Evolutionary conservation across 176 grass and related monocot species (phyloP), one percentile per base, ranked within the genome.

Genomic region (Eleusine coracana): DNA sequence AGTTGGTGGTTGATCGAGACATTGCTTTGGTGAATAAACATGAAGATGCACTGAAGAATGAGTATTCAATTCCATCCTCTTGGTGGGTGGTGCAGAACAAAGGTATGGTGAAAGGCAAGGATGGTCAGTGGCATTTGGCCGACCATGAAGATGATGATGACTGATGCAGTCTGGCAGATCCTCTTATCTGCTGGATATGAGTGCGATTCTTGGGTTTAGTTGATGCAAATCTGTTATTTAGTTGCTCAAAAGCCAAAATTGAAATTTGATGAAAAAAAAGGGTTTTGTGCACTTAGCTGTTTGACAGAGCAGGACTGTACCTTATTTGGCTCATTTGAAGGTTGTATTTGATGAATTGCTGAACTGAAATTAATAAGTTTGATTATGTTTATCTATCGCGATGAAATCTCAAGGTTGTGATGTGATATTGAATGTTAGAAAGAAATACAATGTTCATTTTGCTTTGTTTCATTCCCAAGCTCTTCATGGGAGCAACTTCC

Each of bases 81-180:
- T 98, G 96, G 96, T 88, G 85, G 87, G 83, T 98, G 59, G 83
- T 71, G 40, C 85, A 95, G 80, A 95, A 95, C 74, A 98, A 84
- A 56, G 72, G 83, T 84, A 95, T 98, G 92, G 82, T 88, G 77
- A 90, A 91, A 90, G 92, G 87, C 38, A 68, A 67, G 17, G 88
- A 91, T 86, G 90, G 96, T 13, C 70, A 45, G 62, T 98, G 92
- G 89, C 88, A 14, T 55, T 75, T 98, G 71, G 71, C 79, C 60
- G 92, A 94, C 82, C 86, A 89, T 94, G 80, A 91, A 60, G 84
- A 89, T 71, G 92, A 89, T 70, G 92, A 94, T 84, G 76, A 84
- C 27, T 89, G 66, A 90, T 73, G 54, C 51, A 75, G 23, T 75
- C 40, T 50, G 76, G 29, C 51, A 61, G 41, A 36, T 72, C 48